Conservation (phyloP, 2,329 filamentous ascomycete species). For the Phialocephala sp. region DNA sequence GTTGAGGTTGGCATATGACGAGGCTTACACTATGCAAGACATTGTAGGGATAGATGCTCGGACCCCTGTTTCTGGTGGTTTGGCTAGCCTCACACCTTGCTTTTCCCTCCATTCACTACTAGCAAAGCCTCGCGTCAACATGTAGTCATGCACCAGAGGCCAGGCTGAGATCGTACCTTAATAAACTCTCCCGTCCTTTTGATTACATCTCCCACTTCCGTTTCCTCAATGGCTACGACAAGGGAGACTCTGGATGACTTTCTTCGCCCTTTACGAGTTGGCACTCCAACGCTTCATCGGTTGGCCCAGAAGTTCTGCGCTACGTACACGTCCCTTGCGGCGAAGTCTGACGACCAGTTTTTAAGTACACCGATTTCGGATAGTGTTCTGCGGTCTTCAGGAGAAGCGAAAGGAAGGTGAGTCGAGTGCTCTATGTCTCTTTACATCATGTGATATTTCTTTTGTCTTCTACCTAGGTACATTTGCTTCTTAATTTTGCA, state of each 20-base stretch:
- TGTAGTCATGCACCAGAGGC: not conserved
- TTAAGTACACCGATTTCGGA: conserved; percentile 66
- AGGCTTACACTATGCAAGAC: conserved; percentile 19
- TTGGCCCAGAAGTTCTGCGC: conserved; percentile 55
- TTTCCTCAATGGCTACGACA: conserved; percentile 29
- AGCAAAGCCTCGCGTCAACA: not conserved
- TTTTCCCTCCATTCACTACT: not conserved
- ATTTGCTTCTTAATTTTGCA: not conserved
- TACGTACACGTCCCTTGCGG: conserved; percentile 57
- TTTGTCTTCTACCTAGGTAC: not conserved
- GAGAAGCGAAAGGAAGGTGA: conserved; percentile 56
- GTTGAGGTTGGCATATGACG: conserved; percentile 19
- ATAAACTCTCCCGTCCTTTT: not conserved
- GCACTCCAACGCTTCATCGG: conserved; percentile 51
- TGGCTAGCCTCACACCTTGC: not conserved
- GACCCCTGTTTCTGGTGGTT: conserved; percentile 5
- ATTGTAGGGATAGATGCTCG: not conserved
- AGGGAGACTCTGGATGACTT: conserved; percentile 48
- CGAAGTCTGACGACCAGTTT: conserved; percentile 60
- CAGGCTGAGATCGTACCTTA: conserved; percentile 11
- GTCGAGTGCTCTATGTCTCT: not conserved
- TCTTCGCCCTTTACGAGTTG: conserved; percentile 56
- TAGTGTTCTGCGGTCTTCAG: conserved; percentile 57
- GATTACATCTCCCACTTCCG: conserved; percentile 8
- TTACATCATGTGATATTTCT: not conserved